These are phyloP conservation scores for Arachnomyces sp. DNA, from an alignment of 2,329 filamentous ascomycete genomes.

Conservation along the genomic window DNA sequence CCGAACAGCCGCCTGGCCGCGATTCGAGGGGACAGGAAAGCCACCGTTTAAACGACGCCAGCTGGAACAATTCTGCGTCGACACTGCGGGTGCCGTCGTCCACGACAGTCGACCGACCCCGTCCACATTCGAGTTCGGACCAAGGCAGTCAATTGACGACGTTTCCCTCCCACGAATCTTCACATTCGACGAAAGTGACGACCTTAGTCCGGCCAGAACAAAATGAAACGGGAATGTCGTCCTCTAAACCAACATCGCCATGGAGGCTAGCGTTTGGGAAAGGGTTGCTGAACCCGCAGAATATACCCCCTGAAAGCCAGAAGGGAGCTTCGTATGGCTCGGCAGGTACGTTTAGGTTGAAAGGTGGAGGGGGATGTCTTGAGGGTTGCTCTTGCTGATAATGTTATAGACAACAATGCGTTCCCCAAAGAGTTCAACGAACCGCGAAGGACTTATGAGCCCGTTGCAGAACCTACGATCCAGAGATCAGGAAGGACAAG, in stretches of 20 bases:
- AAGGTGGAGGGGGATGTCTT: no score
- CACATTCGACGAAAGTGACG: not conserved
- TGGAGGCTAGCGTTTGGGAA: constrained; percentile 30
- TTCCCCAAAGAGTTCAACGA: constrained; percentile 19
- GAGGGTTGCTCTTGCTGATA: no score
- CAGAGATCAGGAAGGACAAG: constrained; percentile 40
- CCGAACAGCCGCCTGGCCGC: no score
- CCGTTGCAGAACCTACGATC: constrained; percentile 18
- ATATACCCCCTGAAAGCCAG: constrained; percentile 17
- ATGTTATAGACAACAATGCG: constrained; percentile 3
- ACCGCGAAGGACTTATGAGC: constrained; percentile 21
- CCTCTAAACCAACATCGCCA: constrained; percentile 26
- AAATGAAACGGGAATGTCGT: constrained; percentile 11
- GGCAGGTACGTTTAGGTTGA: no score
- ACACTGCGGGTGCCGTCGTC: constrained; percentile 22
- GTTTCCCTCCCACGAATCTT: constrained; percentile 19
- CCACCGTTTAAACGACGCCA: constrained; percentile 8
- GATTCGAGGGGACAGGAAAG: constrained; percentile 3
- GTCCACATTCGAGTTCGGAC: constrained; percentile 25
- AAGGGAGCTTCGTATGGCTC: constrained; percentile 19
- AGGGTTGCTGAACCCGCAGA: constrained; percentile 17
- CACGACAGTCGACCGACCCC: constrained; percentile 18
- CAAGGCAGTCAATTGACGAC: constrained; percentile 17
- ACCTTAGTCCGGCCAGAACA: constrained; percentile 4
- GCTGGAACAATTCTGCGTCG: constrained; percentile 21